Evolutionary conservation across 2,329 filamentous ascomycete species (phyloP), one percentile per base, ranked within the genome.

Genomic region (Monosporascus sp.): DNA sequence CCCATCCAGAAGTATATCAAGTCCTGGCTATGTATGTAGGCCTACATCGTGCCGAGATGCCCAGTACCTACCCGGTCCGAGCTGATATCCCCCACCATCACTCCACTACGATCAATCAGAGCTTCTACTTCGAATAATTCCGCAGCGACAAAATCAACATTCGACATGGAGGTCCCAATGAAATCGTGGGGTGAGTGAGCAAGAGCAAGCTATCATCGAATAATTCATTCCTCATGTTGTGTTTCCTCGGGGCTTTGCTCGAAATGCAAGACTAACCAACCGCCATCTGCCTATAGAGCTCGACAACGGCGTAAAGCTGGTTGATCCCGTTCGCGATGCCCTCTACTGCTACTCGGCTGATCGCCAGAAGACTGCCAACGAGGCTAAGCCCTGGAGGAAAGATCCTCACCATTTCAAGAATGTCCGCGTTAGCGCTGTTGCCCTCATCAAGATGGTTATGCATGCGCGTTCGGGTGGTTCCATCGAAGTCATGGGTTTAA

Each of bases 381-480:
- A 79, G 11, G 75, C 79, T 22, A 81, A 81, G 51, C 91, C 92
- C 56, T 97, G 94, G 94, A 76, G 75, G 48, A 77, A 76, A 47
- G 85, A 97, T 66, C 86, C 88, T 0, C 81, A 90, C 70, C 86
- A 97, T 77, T 99, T 97, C 82, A 95, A 93, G 69, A 82, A 88
- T 51, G 90, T 97, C 47, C 90, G 92, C 64, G 93, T 99, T 72
- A 95, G 90, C 50, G 91, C 94, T 54, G 86, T 96, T 14, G 94
- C 94, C 5, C 82, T 99, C 54, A 83, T 97, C 62, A 99, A 99
- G 75, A 99, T 99, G 94, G 90, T 95, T 59, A 97, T 97, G 89
- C 94, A 99, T 70, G 94, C 94, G 9, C 89, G 94, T n/a, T 92
- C 90, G 0, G 94, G 94, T 59, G 93, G 94, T 53, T 84, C 83